Base-by-base conservation (phyloP, 1,139 yeast species). In the Yamadazyma diddensiae region DNA sequence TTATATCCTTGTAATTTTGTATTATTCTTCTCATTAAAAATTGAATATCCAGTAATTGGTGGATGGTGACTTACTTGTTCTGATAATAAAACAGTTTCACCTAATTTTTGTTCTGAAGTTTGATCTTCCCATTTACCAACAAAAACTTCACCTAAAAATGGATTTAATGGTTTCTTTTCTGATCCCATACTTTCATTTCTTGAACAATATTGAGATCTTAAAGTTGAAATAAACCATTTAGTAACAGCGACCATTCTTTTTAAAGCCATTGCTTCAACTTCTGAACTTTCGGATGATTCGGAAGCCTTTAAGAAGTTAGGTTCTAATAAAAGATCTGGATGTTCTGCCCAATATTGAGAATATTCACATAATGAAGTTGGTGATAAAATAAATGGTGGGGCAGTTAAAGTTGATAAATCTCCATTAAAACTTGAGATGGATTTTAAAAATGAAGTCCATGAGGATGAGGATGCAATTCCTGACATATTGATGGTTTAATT, bases 1-100 rank as follows among this genome's bases (percentile, higher is more conserved):
- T 85, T 88, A 63, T 86, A 90, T 28, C 98, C 98, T 57, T 88
- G 84, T 38, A 88, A 65, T 20, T 66, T 61, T 15, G 82, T 79
- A 31, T 82, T 73, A 53, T 82, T 73, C 50, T 77, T 73, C 42
- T 81, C 84, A 54, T 87, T 87, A 53, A 73, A 65, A 35, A 92
- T 73, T 22, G 86, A 74, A 55, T 87, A 92, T 2, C 94, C 97
- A 12, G 97, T 88, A 21, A 85, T 81, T 15, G 97, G 97, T 12
- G 97, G 97, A 55, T 90, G 97, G 61, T 90, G 97, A 42, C 88
- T 79, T 14, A 90, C 97, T 61, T 92, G 97, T 59, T 92, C 97
- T 37, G 90, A 78, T 35, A 86, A 70, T 42, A 90, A 68, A 12
- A 75, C 59, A 13, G 95, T 83, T 42, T 82, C 90, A 20, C 94